phyloP scores from a whole-genome alignment of 2,329 filamentous ascomycete species.

The Fusarium nisikadoi region DNA sequence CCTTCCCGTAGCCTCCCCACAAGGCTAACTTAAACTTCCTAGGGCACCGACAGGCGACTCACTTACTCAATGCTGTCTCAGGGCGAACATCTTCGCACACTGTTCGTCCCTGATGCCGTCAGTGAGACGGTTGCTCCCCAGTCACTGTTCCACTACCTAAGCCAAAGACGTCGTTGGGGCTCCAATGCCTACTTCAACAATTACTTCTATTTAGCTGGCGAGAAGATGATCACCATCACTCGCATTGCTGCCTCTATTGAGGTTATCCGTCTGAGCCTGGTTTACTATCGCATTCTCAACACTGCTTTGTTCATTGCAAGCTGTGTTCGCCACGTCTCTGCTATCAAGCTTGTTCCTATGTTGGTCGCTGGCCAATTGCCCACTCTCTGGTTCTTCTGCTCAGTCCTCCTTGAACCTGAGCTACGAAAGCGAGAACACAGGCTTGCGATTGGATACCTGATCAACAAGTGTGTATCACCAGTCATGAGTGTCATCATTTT shows the following conservation, averaged over 20 bases:
- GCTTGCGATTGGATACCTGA: slow-evolving; percentile 26
- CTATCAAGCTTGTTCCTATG: slow-evolving; percentile 36
- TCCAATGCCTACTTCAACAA: slow-evolving; percentile 52
- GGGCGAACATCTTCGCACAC: slow-evolving; percentile 36
- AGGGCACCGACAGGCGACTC: slow-evolving; percentile 38
- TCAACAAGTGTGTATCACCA: slow-evolving; percentile 37
- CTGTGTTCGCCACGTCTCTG: not conserved
- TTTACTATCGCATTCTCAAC: slow-evolving; percentile 50
- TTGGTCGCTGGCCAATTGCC: slow-evolving; percentile 29
- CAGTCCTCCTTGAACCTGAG: slow-evolving; percentile 26
- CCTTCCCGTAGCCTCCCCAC: not conserved
- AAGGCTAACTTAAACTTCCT: not conserved
- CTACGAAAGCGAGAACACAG: slow-evolving; percentile 32
- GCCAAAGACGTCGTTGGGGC: slow-evolving; percentile 49
- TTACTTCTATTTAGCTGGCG: slow-evolving; percentile 48
- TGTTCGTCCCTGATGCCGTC: slow-evolving; percentile 48
- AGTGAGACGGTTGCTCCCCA: slow-evolving; percentile 50
- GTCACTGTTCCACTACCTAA: slow-evolving; percentile 48
- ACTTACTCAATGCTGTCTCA: slow-evolving; percentile 40
- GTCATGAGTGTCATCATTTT: slow-evolving; percentile 39
- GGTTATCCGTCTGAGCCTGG: slow-evolving; percentile 46
- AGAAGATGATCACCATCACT: slow-evolving; percentile 53
- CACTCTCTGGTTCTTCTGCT: slow-evolving; percentile 34
- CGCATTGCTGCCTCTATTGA: slow-evolving; percentile 47
- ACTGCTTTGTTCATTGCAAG: slow-evolving; percentile 44